phyloP scores from a whole-genome alignment of 2,329 filamentous ascomycete genomes.

The Xylaria arbuscula region DNA sequence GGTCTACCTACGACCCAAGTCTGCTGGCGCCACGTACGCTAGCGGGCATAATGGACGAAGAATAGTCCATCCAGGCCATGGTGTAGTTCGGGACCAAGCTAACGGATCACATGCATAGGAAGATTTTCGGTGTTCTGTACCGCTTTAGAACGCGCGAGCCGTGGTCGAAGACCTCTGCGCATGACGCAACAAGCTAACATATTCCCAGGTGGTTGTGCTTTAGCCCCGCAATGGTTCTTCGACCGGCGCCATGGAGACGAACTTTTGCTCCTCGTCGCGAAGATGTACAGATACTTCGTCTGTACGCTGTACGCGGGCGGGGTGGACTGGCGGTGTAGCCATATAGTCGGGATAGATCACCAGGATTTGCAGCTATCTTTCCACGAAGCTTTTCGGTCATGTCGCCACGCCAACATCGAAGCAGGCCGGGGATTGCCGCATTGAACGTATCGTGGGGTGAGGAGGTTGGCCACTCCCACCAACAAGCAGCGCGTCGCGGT shows the following conservation, averaged over 20 bases:
- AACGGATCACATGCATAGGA: slow-evolving; percentile 5
- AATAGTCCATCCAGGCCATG: background rate
- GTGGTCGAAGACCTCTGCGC: background rate
- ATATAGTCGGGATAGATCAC: slow-evolving; percentile 2
- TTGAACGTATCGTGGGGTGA: background rate
- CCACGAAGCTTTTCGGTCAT: background rate
- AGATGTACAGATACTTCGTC: background rate
- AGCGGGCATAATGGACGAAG: background rate
- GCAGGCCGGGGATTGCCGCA: background rate
- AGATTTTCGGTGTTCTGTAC: background rate
- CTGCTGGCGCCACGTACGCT: slow-evolving; percentile 6
- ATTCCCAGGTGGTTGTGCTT: slow-evolving; percentile 1
- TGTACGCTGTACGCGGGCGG: background rate
- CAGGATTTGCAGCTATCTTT: background rate
- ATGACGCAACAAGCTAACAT: background rate
- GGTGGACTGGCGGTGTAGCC: slow-evolving; percentile 12
- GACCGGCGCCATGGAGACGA: background rate
- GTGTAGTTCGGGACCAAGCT: background rate
- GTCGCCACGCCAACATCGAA: background rate
- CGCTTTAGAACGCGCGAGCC: background rate
- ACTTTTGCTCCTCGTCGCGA: background rate
- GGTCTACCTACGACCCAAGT: background rate
- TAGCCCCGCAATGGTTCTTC: background rate
- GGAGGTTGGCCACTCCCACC: background rate
- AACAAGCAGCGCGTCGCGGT: background rate